These are phyloP conservation scores for Pseudogymnoascus pannorum DNA, from an alignment of 2,329 filamentous ascomycete genomes.

Conservation along the genomic window DNA sequence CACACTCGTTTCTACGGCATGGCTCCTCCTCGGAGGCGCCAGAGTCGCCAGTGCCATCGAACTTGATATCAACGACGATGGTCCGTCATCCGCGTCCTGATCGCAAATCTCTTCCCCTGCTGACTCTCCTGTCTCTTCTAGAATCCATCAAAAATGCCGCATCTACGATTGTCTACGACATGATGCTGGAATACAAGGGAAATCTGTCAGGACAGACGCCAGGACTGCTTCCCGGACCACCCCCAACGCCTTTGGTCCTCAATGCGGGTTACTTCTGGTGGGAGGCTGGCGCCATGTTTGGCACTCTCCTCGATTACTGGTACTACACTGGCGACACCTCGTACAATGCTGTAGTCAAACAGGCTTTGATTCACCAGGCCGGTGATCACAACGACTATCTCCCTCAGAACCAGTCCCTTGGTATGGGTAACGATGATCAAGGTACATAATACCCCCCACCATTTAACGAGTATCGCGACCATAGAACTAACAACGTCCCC, in stretches of 20 bases:
- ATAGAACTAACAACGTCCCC: neutral
- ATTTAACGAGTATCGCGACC: neutral
- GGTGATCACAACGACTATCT: slow-evolving; percentile 68
- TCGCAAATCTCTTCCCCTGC: neutral
- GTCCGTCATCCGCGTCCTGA: neutral
- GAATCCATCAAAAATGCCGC: slow-evolving; percentile 29
- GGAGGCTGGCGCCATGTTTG: slow-evolving; percentile 67
- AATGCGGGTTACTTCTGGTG: slow-evolving; percentile 43
- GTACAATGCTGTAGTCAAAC: slow-evolving; percentile 46
- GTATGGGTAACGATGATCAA: slow-evolving; percentile 63
- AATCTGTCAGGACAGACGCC: slow-evolving; percentile 42
- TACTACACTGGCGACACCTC: slow-evolving; percentile 65
- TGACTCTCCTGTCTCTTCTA: slow-evolving; percentile 32
- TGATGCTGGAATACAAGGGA: slow-evolving; percentile 46
- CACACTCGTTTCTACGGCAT: neutral
- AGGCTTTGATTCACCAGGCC: slow-evolving; percentile 66
- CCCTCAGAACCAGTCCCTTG: slow-evolving; percentile 60
- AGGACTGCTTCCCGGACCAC: slow-evolving; percentile 38
- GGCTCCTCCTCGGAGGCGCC: slow-evolving; percentile 2
- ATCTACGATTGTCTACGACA: slow-evolving; percentile 35
- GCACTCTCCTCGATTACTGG: slow-evolving; percentile 71
- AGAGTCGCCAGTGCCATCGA: neutral
- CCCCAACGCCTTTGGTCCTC: neutral
- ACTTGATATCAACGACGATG: neutral
- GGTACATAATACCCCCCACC: slow-evolving; percentile 1